Base-by-base conservation (phyloP, 495 filamentous ascomycete genomes). In the Penicillium canescens region DNA sequence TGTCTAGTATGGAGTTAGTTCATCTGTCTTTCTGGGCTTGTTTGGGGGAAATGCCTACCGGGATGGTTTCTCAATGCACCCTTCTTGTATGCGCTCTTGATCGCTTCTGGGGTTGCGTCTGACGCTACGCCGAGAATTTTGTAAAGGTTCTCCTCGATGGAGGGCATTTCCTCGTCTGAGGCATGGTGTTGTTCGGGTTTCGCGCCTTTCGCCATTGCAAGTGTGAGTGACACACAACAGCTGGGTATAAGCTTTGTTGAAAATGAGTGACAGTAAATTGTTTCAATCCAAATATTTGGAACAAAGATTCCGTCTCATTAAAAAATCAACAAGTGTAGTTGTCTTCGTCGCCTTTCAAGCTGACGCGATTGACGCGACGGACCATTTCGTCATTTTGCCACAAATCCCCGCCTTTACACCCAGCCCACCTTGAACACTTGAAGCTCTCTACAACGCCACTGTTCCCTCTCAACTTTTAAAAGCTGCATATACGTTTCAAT, bases 1-100 rank as follows among this genome's bases (percentile, higher is more conserved):
- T 96, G 77, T 96, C 92, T 63, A 44, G 43, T 54, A 28, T 51
- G 46, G 33, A 50, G 52, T 37, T 28, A 13, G 28, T 31, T 24
- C 14, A 13, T 51, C 18, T 12, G 24, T 34, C 34, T 16, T 46
- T 49, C 16, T 47, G 11, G 24, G 13, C 16, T 20, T 24, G 6
- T 3, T 10, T 4, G 21, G 10, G 8, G 10, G 3, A 34, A 14
- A 6, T 11, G 35, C 56, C 16, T 92, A 83, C 96, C 93, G 56
- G 94, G 94, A 73, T 98, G 94, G 59, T 95, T 91, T 56, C 88
- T 79, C 54, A 98, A 71, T 52, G 88, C 90, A 57, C 90, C 81
- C 67, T 96, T 97, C 64, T 89, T 83, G 75, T 98, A 98, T 11
- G 94, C 92, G 68, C 94, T 91, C 63, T 97, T 98, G 70, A 98